Conservation (phyloP, 2,329 filamentous ascomycete genomes). For the Cladosporium phlei region DNA sequence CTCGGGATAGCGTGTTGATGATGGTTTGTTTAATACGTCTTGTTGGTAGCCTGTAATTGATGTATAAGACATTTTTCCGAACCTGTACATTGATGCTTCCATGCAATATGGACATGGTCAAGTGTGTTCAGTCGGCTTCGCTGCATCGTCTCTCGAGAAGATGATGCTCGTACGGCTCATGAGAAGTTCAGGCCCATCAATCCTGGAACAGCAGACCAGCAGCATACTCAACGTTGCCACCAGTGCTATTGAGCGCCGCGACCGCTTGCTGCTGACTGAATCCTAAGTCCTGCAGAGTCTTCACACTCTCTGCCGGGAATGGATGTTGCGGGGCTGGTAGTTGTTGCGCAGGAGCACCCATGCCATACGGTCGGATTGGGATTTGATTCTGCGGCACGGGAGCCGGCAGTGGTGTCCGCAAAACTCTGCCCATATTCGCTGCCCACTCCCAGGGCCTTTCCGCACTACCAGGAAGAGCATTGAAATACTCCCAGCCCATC, state of each 20-base stretch:
- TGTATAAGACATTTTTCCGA: no score
- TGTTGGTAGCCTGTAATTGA: no score
- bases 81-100: no score
- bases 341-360: constrained; percentile 13
- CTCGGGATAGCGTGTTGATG: no score
- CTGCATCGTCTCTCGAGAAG: no score
- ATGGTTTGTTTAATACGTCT: neutral
- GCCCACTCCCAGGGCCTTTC: constrained; percentile 75
- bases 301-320: constrained; percentile 40
- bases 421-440: constrained; percentile 53
- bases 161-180: constrained; percentile 2
- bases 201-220: constrained; percentile 45
- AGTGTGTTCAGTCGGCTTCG: no score
- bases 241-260: constrained; percentile 44
- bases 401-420: constrained; percentile 32
- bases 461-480: constrained; percentile 62
- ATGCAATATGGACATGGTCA: no score
- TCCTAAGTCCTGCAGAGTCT: constrained; percentile 42
- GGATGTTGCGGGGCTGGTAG: constrained; percentile 33
- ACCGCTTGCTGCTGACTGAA: constrained; percentile 44
- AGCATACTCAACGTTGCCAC: constrained; percentile 47
- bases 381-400: constrained; percentile 19
- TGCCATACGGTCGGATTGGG: constrained; percentile 31
- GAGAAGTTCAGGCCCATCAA: constrained; percentile 17
- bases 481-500: constrained; percentile 96